A percentile compares a stretch with the other conserved stretches of the same genome.
phyloP scores from a whole-genome alignment of 2,329 filamentous ascomycete genomes.

The Penicillium palitans region DNA sequence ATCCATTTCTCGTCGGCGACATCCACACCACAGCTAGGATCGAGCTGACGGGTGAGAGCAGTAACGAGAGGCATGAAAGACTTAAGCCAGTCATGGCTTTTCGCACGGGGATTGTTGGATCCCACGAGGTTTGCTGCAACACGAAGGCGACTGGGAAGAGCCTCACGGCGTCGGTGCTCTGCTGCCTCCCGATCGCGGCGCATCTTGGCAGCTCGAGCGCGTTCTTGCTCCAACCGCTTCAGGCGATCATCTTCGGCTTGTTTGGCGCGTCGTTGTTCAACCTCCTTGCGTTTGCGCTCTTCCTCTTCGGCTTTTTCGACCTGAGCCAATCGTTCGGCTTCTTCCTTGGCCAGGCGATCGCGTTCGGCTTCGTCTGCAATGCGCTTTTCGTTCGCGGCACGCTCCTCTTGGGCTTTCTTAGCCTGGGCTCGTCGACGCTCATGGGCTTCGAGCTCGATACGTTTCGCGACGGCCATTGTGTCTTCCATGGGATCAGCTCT shows the following conservation, averaged over 20 bases:
- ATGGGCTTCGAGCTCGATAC: conserved; percentile 30
- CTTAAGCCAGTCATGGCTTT: conserved; percentile 45
- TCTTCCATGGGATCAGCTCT: conserved; percentile 31
- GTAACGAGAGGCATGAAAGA: conserved; percentile 51
- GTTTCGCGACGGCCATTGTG: conserved; percentile 35
- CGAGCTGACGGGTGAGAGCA: conserved; percentile 46
- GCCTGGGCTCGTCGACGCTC: conserved; percentile 28
- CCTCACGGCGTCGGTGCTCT: conserved; percentile 48
- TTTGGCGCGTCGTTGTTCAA: conserved; percentile 45
- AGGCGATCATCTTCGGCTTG: conserved; percentile 50
- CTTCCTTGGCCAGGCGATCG: conserved; percentile 36
- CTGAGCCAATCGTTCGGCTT: conserved; percentile 37
- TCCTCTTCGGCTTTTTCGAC: conserved; percentile 46
- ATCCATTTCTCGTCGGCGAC: conserved; percentile 49
- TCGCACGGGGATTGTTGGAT: conserved; percentile 44
- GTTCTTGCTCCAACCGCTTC: conserved; percentile 45
- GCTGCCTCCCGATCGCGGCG: conserved; percentile 48
- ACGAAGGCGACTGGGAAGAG: conserved; percentile 48
- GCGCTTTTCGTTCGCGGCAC: conserved; percentile 33
- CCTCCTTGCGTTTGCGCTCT: conserved; percentile 44
- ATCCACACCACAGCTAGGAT: conserved; percentile 39
- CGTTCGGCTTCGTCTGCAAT: conserved; percentile 31
- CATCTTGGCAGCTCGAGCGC: conserved; percentile 44
- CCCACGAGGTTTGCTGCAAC: conserved; percentile 48
- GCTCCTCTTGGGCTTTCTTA: conserved; percentile 35